Conservation (phyloP, 2,329 filamentous ascomycete genomes). For the Fusarium solani-melongenae region DNA sequence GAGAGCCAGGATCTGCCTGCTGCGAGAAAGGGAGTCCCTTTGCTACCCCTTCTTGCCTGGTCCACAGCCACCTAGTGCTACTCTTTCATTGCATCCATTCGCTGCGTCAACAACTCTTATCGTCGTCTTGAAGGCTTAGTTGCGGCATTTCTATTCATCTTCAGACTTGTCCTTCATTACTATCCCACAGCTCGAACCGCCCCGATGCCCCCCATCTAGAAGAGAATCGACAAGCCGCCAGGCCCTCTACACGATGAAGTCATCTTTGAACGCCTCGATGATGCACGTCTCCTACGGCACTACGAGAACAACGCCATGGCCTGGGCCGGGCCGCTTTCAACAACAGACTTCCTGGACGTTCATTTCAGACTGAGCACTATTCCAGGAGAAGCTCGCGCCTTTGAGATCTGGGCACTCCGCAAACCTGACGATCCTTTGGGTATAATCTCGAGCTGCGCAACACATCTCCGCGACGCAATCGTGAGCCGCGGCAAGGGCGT, state of each 20-base stretch:
- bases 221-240: not conserved
- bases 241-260: not conserved
- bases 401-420: slow-evolving; percentile 47
- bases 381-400: not conserved
- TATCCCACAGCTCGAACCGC: not conserved
- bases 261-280: slow-evolving; percentile 27
- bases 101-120: not conserved
- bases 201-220: not conserved
- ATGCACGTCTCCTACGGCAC: slow-evolving; percentile 23
- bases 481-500: slow-evolving; percentile 31
- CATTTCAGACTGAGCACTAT: slow-evolving; percentile 20
- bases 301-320: slow-evolving; percentile 33
- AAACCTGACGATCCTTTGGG: slow-evolving; percentile 41
- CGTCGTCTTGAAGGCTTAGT: not conserved
- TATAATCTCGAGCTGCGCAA: slow-evolving; percentile 50
- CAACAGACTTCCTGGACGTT: slow-evolving; percentile 20
- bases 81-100: not conserved
- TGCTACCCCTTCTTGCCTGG: not conserved
- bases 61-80: not conserved
- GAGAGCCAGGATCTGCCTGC: not conserved
- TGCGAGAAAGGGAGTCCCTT: not conserved
- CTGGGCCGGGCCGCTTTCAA: slow-evolving; percentile 27
- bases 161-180: not conserved
- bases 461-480: slow-evolving; percentile 40
- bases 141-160: not conserved